A percentile compares a stretch with the other conserved stretches of the same genome.
Evolutionary conservation across 768 basidiomycete species (phyloP).

Genomic region (Cubamyces lactineus): DNA sequence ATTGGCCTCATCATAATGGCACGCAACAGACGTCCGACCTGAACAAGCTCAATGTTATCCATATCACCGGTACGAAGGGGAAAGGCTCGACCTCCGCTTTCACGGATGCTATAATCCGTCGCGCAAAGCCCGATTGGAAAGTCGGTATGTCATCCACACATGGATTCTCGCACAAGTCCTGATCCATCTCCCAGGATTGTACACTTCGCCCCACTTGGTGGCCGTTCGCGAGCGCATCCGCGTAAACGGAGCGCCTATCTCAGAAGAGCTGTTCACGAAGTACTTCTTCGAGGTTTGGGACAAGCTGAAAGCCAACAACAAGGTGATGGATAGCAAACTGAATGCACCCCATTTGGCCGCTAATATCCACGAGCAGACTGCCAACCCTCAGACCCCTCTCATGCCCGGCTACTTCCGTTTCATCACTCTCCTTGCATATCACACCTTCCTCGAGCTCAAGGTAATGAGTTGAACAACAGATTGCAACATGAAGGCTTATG

Average conservation of each 20-base stretch:
- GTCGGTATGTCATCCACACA: slow-evolving; percentile 53
- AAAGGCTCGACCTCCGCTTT: slow-evolving; percentile 98
- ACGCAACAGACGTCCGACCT: slow-evolving; percentile 71
- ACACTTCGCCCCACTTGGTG: slow-evolving; percentile 95
- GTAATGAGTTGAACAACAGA: slow-evolving; percentile 33
- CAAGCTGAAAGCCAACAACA: slow-evolving; percentile 61
- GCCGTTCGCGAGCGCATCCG: slow-evolving; percentile 96
- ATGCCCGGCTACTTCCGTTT: slow-evolving; percentile 97
- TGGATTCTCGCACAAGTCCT: neutral
- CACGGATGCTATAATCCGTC: slow-evolving; percentile 82
- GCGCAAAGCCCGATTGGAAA: slow-evolving; percentile 73
- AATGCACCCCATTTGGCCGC: neutral
- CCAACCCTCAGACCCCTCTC: slow-evolving; percentile 51
- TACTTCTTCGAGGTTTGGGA: slow-evolving; percentile 99
- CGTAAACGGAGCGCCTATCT: slow-evolving; percentile 87
- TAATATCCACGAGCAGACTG: slow-evolving; percentile 42
- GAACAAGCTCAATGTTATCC: slow-evolving; percentile 88
- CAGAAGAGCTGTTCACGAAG: slow-evolving; percentile 84
- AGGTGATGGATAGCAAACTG: slow-evolving; percentile 43
- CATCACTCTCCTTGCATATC: slow-evolving; percentile 89
- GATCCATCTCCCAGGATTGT: slow-evolving; percentile 64
- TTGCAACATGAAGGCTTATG: neutral
- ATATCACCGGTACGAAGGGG: slow-evolving; percentile 97
- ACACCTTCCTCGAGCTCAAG: slow-evolving; percentile 79
- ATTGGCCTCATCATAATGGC: slow-evolving; percentile 23